Conservation (phyloP, 768 basidiomycete genomes). For the Peribolospora baueri region DNA sequence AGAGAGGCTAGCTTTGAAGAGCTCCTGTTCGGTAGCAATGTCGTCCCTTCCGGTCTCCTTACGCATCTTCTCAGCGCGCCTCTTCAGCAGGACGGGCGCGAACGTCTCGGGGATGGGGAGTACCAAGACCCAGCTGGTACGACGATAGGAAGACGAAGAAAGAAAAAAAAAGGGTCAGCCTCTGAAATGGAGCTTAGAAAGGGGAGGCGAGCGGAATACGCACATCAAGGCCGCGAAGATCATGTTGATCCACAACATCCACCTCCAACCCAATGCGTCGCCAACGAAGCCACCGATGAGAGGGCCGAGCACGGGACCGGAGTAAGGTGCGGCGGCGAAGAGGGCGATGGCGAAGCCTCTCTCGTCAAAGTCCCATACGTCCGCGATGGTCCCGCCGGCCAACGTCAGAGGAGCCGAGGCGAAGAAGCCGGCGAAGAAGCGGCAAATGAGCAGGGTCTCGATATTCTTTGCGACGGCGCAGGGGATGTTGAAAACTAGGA, state of each 20-base stretch:
- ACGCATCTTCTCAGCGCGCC: slow-evolving; percentile 12
- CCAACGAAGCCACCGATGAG: slow-evolving; percentile 1
- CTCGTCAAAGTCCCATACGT: slow-evolving; percentile 16
- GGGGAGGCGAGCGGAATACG: not conserved
- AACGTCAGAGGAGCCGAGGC: slow-evolving; percentile 16
- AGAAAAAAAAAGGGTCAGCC: slow-evolving; percentile 1
- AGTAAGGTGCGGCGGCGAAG: slow-evolving; percentile 10
- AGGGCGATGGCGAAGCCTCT: slow-evolving; percentile 17
- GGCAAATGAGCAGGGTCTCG: slow-evolving; percentile 15
- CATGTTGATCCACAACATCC: slow-evolving; percentile 1
- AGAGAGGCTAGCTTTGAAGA: slow-evolving; percentile 7
- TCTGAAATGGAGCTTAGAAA: not conserved
- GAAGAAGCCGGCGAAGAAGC: slow-evolving; percentile 5
- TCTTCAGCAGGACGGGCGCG: slow-evolving; percentile 14
- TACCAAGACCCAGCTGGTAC: slow-evolving; percentile 1
- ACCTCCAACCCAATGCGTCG: not conserved
- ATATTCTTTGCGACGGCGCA: slow-evolving; percentile 17
- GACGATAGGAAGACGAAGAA: slow-evolving; percentile 1
- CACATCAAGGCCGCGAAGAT: slow-evolving; percentile 6
- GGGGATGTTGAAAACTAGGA: slow-evolving; percentile 16
- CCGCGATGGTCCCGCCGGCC: slow-evolving; percentile 14
- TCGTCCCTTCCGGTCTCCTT: slow-evolving; percentile 12
- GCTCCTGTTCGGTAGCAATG: slow-evolving; percentile 1
- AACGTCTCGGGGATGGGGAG: slow-evolving; percentile 16
- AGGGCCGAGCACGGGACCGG: not conserved